Evolutionary conservation across 106 monocot genomes (phyloP), one percentile per base, ranked within the genome.

Genomic region (Xerophyta viscosa): DNA sequence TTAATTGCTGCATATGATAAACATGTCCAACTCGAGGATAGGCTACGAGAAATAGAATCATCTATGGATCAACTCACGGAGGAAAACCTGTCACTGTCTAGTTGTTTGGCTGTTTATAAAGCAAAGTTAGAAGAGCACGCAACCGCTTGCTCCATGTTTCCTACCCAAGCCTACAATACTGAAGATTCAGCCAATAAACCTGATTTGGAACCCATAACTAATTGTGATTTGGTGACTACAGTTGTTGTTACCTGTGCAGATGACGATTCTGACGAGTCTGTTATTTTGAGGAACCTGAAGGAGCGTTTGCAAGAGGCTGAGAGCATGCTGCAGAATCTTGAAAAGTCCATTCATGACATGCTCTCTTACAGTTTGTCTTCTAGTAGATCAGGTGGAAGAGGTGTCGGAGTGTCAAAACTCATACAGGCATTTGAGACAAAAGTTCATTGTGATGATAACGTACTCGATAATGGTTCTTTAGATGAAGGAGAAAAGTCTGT

Each of bases 381-480:
- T 19, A 72, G 44, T 46, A 60, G 36, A 21, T 54, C 63, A 41
- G 66, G 49, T 52, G 68, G 61, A 36, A 74, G 57, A 53, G 47
- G 60, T 28, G 23, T 74, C 72, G 88, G 88, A 15, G 71, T 98
- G 23, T 86, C 89, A 66, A 90, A 90, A 66, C 65, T 98, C 22
- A 90, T 98, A 57, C 72, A 79, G 60, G 85, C 96, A 15, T 98
- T 89, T 70, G 96, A 90, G 65, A 79, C 74, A 28, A 89, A 98
- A 52, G 20, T 29, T n/a, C 62, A 65, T 68, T 8, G 41, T 48
- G 48, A 45, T 56, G 72, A 51, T 26, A 48, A 1, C 50, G 51
- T 41, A 48, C 25, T 62, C 28, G 69, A 64, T 29, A 75, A 64
- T 41, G 46, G 56, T 15, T 58, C 62, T 15, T 27, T 37, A 26